These are phyloP conservation scores for Yarrowia sp. DNA, from an alignment of 805 yeast genomes.

Conservation along the genomic window DNA sequence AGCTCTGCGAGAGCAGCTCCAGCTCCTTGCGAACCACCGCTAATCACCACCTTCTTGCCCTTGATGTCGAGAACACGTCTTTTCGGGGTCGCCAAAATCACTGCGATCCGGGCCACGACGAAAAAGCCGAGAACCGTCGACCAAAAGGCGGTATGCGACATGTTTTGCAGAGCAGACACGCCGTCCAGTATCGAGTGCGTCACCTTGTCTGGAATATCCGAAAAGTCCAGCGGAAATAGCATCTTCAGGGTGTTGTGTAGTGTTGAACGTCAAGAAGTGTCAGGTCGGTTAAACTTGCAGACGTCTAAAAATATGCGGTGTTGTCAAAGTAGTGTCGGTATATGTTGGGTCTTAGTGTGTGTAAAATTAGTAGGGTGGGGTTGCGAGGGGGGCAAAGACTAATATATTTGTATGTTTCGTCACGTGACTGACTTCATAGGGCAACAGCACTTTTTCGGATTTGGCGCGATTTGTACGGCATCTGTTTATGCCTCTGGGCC, in stretches of 20 bases:
- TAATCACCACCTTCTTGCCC: slow-evolving; percentile 60
- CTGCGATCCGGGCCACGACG: slow-evolving; percentile 16
- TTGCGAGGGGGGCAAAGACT: too few species aligned
- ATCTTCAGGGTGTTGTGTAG: not conserved
- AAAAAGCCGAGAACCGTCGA: slow-evolving; percentile 10
- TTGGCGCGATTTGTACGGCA: slow-evolving; percentile 21
- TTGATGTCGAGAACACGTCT: slow-evolving; percentile 30
- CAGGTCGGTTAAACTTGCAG: not conserved
- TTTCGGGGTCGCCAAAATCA: not conserved
- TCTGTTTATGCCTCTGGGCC: slow-evolving; percentile 10
- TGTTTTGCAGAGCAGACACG: slow-evolving; percentile 9
- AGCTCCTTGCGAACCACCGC: slow-evolving; percentile 94
- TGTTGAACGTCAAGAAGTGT: not conserved
- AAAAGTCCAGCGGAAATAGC: not conserved
- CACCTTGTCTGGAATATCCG: slow-evolving; percentile 7
- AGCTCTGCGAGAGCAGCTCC: slow-evolving; percentile 75
- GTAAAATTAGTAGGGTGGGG: too few species aligned
- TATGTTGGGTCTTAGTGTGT: too few species aligned
- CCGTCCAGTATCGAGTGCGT: slow-evolving; percentile 3
- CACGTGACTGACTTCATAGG: too few species aligned
- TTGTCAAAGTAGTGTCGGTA: not conserved
- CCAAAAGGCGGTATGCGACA: slow-evolving; percentile 21
- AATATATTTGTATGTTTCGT: too few species aligned
- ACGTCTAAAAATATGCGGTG: not conserved
- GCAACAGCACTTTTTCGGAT: slow-evolving; percentile 1